Base-by-base conservation (phyloP, 192 early-diverging fungal genomes). In the Mortierella claussenii region DNA sequence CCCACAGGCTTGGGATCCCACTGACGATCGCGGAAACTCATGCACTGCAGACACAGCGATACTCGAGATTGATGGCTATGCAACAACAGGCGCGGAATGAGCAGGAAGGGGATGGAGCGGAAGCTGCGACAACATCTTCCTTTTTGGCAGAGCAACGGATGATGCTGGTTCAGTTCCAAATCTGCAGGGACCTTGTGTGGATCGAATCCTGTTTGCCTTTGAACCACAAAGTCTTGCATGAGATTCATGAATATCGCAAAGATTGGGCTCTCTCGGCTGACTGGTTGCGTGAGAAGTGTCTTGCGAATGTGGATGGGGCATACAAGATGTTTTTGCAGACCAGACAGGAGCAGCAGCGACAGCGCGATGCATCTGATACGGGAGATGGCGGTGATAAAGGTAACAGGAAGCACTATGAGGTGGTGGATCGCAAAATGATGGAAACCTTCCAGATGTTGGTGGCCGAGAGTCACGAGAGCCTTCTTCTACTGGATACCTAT, bases 401-500 rank as follows among this genome's bases (percentile, higher is more conserved):
- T 13, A 46, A 51, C 45, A 64, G 55, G 27, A 63, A 60, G n/a
- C 55, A 69, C 30, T 32, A 46, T 12, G 68, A 79, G 20, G 36
- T 65, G 8, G 78, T 79, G 24, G 68, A 79, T 23, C 61, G 78
- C 5, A 79, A 70, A 37, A 79, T 79, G 78, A 70, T 79, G 61
- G 78, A 79, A 27, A 70, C 68, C 2, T 79, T 79, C 32, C 78
- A 69, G 27, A 70, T 70, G 62, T 31, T 79, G 32, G 68, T 79
- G n/a, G 78, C 62, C 18, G 78, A 79, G 40, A 68, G 43, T n/a
- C 68, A 79, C 21, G 78, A 83, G n/a, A 80, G 79, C 43, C 47
- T 82, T 1, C 53, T 64, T 37, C 64, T 82, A 36, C 40, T 85
- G 40, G 81, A 85, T 57, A 78, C 81, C 24, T 80, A 80, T 53